Evolutionary conservation across 164 flowering plant species (phyloP).

Genomic region (Protea cynaroides): DNA sequence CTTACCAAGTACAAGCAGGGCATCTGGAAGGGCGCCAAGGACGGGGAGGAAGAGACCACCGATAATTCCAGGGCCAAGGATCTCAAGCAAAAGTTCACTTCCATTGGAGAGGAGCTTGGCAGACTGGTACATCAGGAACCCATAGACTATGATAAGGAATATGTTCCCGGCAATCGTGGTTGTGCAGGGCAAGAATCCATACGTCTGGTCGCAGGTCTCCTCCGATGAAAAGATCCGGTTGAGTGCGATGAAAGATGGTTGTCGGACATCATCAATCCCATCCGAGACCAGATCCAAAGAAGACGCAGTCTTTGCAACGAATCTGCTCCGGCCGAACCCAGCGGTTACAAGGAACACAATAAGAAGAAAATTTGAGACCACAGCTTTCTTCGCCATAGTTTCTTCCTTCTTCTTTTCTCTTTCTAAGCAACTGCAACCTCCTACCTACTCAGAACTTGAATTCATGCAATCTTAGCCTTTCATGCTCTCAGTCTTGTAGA

Average conservation of each 20-base stretch:
- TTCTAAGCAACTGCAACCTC: too few relatives aligned
- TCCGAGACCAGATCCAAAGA: constrained; percentile 13
- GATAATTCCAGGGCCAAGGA: constrained; percentile 62
- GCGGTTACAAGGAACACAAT: constrained; percentile 5
- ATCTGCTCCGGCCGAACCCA: constrained; percentile 6
- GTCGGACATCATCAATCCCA: constrained; percentile 4
- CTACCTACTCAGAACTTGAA: too few relatives aligned
- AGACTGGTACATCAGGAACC: constrained; percentile 48
- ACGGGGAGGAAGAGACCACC: constrained; percentile 69
- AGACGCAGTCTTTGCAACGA: neutral
- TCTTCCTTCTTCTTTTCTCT: too few relatives aligned
- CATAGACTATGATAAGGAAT: constrained; percentile 61
- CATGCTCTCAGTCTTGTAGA: too few relatives aligned
- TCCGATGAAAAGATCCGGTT: constrained; percentile 1
- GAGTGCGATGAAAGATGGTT: constrained; percentile 3
- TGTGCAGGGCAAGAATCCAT: constrained; percentile 42
- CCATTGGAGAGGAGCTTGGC: constrained; percentile 56
- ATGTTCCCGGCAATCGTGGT: constrained; percentile 30
- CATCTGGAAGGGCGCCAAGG: constrained; percentile 75
- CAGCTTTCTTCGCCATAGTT: neutral
- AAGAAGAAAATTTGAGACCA: neutral
- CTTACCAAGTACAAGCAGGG: constrained; percentile 66
- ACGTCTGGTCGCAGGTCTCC: constrained; percentile 28
- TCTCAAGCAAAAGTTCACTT: constrained; percentile 59
- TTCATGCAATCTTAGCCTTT: too few relatives aligned